phyloP scores from a whole-genome alignment of 1,139 yeast genomes.

The Candida mesenterica region DNA sequence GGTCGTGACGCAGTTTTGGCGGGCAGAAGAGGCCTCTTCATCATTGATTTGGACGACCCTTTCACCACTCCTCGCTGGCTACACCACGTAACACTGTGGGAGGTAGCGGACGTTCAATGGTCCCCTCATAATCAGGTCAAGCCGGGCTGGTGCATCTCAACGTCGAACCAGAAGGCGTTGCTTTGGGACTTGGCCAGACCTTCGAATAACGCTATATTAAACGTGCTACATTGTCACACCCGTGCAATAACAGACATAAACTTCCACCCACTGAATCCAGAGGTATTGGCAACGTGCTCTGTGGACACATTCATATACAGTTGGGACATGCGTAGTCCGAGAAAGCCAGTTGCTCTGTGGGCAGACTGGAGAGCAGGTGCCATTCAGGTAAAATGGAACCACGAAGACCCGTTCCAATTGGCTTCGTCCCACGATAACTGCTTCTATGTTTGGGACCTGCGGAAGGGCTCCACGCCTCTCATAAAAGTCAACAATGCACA shows the following conservation, averaged over 20 bases:
- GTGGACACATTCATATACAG: slow-evolving; percentile 83
- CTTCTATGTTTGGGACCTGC: slow-evolving; percentile 81
- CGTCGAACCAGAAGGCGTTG: slow-evolving; percentile 92
- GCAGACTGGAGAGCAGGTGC: slow-evolving; percentile 97
- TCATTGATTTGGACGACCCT: slow-evolving; percentile 93
- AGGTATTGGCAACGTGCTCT: slow-evolving; percentile 88
- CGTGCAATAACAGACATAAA: slow-evolving; percentile 95
- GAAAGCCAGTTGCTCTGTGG: slow-evolving; percentile 68
- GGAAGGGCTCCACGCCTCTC: slow-evolving; percentile 79
- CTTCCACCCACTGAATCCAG: slow-evolving; percentile 86
- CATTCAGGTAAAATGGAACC: slow-evolving; percentile 93
- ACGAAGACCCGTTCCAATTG: slow-evolving; percentile 66
- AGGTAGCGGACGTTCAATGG: slow-evolving; percentile 98
- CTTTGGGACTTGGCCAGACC: slow-evolving; percentile 88
- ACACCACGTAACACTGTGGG: slow-evolving; percentile 93
- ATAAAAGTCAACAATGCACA: slow-evolving; percentile 67
- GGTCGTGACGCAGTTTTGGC: slow-evolving; percentile 95
- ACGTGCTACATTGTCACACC: slow-evolving; percentile 83
- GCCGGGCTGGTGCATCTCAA: slow-evolving; percentile 89
- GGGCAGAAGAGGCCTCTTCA: slow-evolving; percentile 80
- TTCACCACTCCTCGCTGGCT: slow-evolving; percentile 93
- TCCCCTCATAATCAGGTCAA: slow-evolving; percentile 78
- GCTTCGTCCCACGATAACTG: slow-evolving; percentile 86
- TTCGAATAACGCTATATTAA: slow-evolving; percentile 75
- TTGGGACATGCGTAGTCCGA: slow-evolving; percentile 88